Conservation (phyloP, 805 yeast species). For the Starmera dryadoides region DNA sequence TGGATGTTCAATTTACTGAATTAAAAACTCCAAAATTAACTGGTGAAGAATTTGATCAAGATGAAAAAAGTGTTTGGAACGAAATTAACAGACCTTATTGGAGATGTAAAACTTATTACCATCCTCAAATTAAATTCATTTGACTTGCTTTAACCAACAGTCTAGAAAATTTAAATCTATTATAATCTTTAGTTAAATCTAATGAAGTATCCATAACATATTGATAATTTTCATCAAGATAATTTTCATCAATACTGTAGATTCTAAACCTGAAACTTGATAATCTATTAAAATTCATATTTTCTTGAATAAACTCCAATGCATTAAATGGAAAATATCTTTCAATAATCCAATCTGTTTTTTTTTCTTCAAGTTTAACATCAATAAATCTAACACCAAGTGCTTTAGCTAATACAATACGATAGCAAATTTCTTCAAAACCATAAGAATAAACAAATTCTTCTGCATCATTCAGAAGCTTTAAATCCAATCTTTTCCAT, state of each 20-base stretch:
- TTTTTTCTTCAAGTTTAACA: not conserved
- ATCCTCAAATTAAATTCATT: conserved; percentile 49
- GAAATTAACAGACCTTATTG: conserved; percentile 58
- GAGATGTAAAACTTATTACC: conserved; percentile 63
- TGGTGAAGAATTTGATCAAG: conserved; percentile 23
- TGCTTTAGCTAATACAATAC: no score
- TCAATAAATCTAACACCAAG: no score
- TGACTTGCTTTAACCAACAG: not conserved
- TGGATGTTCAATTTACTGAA: conserved; percentile 49
- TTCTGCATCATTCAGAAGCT: no score
- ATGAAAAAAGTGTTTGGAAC: conserved; percentile 47
- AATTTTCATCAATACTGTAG: not conserved
- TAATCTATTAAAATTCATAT: not conserved
- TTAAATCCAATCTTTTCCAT: no score
- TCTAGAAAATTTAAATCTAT: no score
- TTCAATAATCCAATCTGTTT: not conserved
- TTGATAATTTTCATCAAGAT: not conserved
- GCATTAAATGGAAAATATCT: not conserved
- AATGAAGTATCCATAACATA: not conserved
- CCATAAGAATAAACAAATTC: no score
- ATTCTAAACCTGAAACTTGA: not conserved
- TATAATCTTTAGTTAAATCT: not conserved
- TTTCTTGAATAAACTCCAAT: not conserved
- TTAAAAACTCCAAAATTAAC: conserved; percentile 39
- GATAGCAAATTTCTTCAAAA: no score